Base-by-base conservation (phyloP, 768 basidiomycete genomes). In the Pisolithus tinctorius region DNA sequence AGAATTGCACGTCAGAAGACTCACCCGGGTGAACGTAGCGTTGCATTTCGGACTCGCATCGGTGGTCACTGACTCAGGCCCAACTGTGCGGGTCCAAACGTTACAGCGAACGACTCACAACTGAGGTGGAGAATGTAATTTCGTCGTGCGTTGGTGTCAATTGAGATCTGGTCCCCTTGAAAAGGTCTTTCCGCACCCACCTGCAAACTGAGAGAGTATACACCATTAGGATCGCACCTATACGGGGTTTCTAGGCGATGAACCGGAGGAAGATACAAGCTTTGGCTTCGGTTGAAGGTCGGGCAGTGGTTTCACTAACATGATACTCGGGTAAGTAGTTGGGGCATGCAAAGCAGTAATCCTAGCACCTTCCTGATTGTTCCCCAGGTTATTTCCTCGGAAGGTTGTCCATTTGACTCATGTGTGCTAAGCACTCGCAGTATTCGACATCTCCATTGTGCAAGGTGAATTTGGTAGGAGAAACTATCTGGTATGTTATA, bases 131-230 rank as follows among this genome's bases (percentile, higher is more conserved):
- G 83, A 83, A 69, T 89, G 87, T 44, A 77, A 66, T 65, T 86
- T 89, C 23, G 87, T 88, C 30, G 87, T 89, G 63, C 85, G 74
- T 63, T 88, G 87, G 64, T 89, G 87, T 59, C 87, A 65, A 72
- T 88, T 88, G 56, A 89, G 69, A 72, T 89, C 87, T 14, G 87
- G 87, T 66, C 89, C 87, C 49, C 87, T 77, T 43, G 84, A 86
- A 62, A 89, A 89, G 63, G 86, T 80, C 68, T 88, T 89, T 69
- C 80, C 82, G 70, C 87, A 89, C 27, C 85, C 87, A 61, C 83
- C 20, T 20, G 2, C 20, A 20, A 20, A 2, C 20, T 20, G 20
- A 20, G 20, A 20, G 20, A 20, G 20, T 42, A 75, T 83, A 63
- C 63, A 78, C 1, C 76, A 77, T 42, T 75, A 84, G 59, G 71